Conservation (phyloP, 495 filamentous ascomycete species). For the Penicillium ucsense region DNA sequence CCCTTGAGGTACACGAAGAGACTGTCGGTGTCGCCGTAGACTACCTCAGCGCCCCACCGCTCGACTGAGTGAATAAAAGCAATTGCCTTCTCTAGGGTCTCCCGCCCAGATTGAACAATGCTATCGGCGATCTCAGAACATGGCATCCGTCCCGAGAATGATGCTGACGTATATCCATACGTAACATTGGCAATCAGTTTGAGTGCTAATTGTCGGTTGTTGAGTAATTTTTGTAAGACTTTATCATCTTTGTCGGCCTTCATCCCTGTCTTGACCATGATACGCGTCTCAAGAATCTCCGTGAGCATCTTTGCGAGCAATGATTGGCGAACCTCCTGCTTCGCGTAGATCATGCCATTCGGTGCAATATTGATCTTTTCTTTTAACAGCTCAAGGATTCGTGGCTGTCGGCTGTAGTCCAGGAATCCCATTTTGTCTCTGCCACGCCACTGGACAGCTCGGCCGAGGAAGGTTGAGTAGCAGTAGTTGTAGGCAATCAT, state of each 20-base stretch:
- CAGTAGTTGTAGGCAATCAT: slow-evolving; percentile 99
- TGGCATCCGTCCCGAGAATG: slow-evolving; percentile 93
- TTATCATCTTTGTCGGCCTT: slow-evolving; percentile 88
- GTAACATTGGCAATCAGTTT: slow-evolving; percentile 98
- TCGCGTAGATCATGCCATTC: slow-evolving; percentile 94
- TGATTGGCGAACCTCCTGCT: slow-evolving; percentile 75
- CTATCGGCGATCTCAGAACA: slow-evolving; percentile 97
- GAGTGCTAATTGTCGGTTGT: slow-evolving; percentile 91
- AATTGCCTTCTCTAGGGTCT: slow-evolving; percentile 91
- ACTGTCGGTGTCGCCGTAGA: slow-evolving; percentile 96
- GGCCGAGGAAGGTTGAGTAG: slow-evolving; percentile 92
- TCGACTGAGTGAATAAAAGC: slow-evolving; percentile 81
- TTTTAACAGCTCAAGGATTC: slow-evolving; percentile 68
- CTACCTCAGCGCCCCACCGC: slow-evolving; percentile 88
- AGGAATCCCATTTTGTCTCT: slow-evolving; percentile 92
- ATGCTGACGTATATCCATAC: slow-evolving; percentile 94
- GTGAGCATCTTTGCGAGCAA: slow-evolving; percentile 92
- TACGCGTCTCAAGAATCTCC: slow-evolving; percentile 90
- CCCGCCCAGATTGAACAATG: slow-evolving; percentile 90
- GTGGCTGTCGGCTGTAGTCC: slow-evolving; percentile 65
- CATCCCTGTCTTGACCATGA: slow-evolving; percentile 99
- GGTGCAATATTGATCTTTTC: slow-evolving; percentile 88
- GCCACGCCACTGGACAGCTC: slow-evolving; percentile 75
- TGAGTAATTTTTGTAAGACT: slow-evolving; percentile 73
- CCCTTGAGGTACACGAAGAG: slow-evolving; percentile 90